Evolutionary conservation across 768 basidiomycete genomes (phyloP).

Genomic region (Trametes cingulata): DNA sequence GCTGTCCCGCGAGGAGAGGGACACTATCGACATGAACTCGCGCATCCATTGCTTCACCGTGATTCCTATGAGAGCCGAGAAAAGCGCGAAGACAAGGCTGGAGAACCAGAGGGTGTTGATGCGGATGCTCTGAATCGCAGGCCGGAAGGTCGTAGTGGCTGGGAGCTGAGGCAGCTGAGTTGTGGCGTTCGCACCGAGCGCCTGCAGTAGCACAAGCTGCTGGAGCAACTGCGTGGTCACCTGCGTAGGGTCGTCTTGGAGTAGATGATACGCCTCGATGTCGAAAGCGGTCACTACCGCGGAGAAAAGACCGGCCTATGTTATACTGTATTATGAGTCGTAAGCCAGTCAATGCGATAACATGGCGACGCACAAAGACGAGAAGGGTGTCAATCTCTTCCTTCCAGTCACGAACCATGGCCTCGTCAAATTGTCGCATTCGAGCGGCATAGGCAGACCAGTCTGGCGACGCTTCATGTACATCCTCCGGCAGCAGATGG

Average conservation of each 20-base stretch:
- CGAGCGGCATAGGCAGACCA: not conserved
- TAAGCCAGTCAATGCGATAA: not conserved
- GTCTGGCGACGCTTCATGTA: not conserved
- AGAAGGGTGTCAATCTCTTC: slow-evolving; percentile 30
- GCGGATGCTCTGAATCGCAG: slow-evolving; percentile 1
- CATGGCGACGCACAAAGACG: slow-evolving; percentile 24
- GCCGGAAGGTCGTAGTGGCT: not conserved
- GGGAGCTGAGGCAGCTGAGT: too few species aligned
- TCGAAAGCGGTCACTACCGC: slow-evolving; percentile 28
- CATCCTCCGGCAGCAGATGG: not conserved
- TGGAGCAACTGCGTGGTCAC: not conserved
- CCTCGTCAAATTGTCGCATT: slow-evolving; percentile 2
- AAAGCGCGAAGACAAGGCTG: slow-evolving; percentile 18
- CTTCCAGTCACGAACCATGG: slow-evolving; percentile 22
- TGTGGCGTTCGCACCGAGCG: not conserved
- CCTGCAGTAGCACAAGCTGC: not conserved
- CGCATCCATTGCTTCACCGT: slow-evolving; percentile 24
- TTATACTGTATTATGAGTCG: not conserved
- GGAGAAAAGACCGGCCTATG: slow-evolving; percentile 28
- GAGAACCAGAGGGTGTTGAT: slow-evolving; percentile 23
- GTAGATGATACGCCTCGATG: slow-evolving; percentile 22
- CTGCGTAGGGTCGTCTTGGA: slow-evolving; percentile 10
- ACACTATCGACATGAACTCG: not conserved
- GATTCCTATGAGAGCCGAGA: slow-evolving; percentile 21
- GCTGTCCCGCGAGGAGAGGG: slow-evolving; percentile 15